Percentiles rank a stretch among this genome's conserved stretches.
These are phyloP conservation scores for Phytopythium chamaehyphon DNA, from an alignment of 352 stramenopile genomes.

Conservation along the genomic window DNA sequence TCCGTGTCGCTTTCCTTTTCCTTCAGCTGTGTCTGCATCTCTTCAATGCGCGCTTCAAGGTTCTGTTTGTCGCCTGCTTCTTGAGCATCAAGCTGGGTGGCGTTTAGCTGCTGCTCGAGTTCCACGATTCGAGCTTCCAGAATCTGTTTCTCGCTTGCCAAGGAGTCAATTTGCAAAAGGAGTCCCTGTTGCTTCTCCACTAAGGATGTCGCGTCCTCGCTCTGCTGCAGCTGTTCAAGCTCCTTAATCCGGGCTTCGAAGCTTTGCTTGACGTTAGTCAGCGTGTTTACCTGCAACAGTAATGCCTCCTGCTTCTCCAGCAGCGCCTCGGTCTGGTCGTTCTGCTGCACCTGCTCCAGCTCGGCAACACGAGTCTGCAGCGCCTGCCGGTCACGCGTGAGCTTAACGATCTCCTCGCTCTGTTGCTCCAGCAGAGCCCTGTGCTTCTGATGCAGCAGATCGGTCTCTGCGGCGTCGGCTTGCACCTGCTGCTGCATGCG, in stretches of 20 bases:
- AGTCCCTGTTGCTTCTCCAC: neutral
- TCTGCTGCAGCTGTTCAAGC: neutral
- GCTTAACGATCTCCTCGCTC: conserved; percentile 1
- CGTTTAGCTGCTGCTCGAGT: conserved; percentile 25
- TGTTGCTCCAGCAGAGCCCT: conserved; percentile 17
- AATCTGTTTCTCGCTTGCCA: conserved; percentile 8
- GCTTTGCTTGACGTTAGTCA: no score
- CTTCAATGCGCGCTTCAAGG: conserved; percentile 16
- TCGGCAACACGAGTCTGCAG: conserved; percentile 2
- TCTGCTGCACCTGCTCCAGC: neutral
- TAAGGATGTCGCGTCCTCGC: neutral
- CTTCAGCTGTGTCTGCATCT: conserved; percentile 15
- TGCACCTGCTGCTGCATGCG: conserved; percentile 37
- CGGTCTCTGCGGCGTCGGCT: conserved; percentile 13
- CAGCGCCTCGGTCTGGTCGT: neutral
- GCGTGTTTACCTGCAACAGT: no score
- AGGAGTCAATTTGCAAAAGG: neutral
- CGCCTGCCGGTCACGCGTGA: conserved; percentile 13
- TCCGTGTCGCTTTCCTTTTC: conserved; percentile 13
- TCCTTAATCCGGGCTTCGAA: no score
- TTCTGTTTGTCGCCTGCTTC: conserved; percentile 30
- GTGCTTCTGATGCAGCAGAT: conserved; percentile 21
- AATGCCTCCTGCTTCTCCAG: neutral
- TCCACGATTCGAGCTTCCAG: conserved; percentile 15
- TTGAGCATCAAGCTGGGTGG: no score